Percentiles rank a stretch among this genome's conserved stretches.
Conservation (phyloP, 306 rosid species). For the Prunus dulcis region DNA sequence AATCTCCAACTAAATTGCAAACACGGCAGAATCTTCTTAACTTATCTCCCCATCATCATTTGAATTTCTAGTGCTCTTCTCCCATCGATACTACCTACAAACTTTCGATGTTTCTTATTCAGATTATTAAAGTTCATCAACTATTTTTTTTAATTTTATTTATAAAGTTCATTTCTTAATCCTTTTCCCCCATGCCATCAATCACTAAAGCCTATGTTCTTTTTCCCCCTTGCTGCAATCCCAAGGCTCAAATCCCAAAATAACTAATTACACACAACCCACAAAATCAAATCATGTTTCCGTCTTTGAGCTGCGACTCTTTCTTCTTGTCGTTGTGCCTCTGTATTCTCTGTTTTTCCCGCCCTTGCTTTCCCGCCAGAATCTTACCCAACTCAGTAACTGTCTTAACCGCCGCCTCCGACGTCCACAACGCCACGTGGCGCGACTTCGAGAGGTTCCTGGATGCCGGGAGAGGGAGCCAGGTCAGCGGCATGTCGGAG, state of each 20-base stretch:
- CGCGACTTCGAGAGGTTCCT: constrained; percentile 58
- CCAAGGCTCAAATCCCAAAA: constrained; percentile 17
- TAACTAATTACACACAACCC: constrained; percentile 21
- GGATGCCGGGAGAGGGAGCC: constrained; percentile 67
- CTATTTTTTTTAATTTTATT: constrained; percentile 1
- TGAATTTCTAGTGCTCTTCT: constrained; percentile 18
- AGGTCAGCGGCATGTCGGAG: constrained; percentile 67
- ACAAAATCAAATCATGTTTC: constrained; percentile 42
- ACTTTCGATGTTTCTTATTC: constrained; percentile 4
- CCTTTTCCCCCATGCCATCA: background rate
- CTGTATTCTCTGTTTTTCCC: constrained; percentile 37
- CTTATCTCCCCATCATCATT: constrained; percentile 25
- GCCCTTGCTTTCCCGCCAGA: constrained; percentile 65
- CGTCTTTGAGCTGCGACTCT: constrained; percentile 30
- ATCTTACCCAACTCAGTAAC: constrained; percentile 42
- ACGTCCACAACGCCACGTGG: constrained; percentile 58
- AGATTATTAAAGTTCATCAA: constrained; percentile 4
- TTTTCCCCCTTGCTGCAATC: background rate
- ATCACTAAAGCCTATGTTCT: background rate
- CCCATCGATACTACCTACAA: constrained; percentile 21
- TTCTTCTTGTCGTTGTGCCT: constrained; percentile 23
- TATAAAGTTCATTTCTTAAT: background rate
- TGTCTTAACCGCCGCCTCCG: constrained; percentile 26
- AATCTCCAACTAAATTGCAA: constrained; percentile 37
- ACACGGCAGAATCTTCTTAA: constrained; percentile 62